Base-by-base conservation (phyloP, 768 basidiomycete species). In the Calvatia gigantea region DNA sequence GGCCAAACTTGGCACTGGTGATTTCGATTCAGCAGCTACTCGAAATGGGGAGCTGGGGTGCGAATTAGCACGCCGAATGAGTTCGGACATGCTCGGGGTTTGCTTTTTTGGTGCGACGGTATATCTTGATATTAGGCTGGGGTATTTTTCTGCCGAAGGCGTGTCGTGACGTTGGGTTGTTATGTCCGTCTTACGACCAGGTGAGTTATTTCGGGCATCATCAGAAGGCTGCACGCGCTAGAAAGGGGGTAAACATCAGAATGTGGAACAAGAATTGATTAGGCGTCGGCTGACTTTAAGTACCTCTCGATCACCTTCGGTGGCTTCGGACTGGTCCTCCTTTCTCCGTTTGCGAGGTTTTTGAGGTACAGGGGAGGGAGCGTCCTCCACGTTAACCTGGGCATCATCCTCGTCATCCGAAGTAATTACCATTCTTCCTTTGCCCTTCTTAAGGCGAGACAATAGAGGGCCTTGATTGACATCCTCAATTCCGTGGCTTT, bases 31-130 rank as follows among this genome's bases (percentile, higher is more conserved):
- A 19, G 58, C 15, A 28, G 59, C 44, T 9, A 33, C 62, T 29
- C 73, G 63, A 64, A 82, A 84, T 0, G 85, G 86, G 8, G 88
- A 86, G 51, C 74, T 80, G 14, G 86, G 84, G 56, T 80, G 75
- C 1, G 86, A 83, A 64, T 84, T 85, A 28, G 83, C 88, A 52
- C 83, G 84, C 45, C 82, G 80, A 58, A 91, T 88, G 59, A 90
- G 80, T 66, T 90, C 89, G 46, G 83, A 79, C 85, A 91, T 87
- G 3, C 86, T 80, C 2, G 83, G 81, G 21, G 76, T 68, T 60
- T 77, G 84, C 2, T 67, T 70, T 49, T 73, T 72, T 3, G 80
- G 72, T n/a, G 77, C 78, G 57, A 82, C 73, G 44, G 79, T 76
- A 58, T 80, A 77, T 6, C 70, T 61, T 53, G 50, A 54, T 56